phyloP scores from a whole-genome alignment of 164 flowering plant species.

The Chimonanthus salicifolius region DNA sequence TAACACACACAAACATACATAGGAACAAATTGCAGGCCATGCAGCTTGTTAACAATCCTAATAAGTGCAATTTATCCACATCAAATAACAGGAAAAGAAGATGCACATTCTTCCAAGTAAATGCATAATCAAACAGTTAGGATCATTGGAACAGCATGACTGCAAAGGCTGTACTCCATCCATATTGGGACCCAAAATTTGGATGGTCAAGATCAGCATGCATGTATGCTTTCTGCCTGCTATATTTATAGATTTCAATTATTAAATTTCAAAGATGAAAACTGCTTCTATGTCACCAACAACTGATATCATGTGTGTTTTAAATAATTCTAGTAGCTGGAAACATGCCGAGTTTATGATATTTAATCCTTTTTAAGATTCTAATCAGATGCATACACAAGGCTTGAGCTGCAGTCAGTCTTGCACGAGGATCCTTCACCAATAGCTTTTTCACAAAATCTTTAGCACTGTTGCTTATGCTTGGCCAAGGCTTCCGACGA shows the following conservation, averaged over 20 bases:
- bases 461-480: conserved; percentile 76
- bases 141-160: neutral
- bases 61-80: too few relatives aligned
- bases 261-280: neutral
- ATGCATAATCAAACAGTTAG: neutral
- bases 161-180: neutral
- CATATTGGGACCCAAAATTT: neutral
- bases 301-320: neutral
- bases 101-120: too few relatives aligned
- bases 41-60: too few relatives aligned
- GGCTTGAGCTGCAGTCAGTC: conserved; percentile 98
- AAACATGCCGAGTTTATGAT: neutral
- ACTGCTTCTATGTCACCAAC: neutral
- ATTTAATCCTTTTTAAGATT: neutral
- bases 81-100: too few relatives aligned
- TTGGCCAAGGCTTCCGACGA: conserved; percentile 96
- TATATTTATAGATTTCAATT: neutral
- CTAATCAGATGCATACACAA: conserved; percentile 54
- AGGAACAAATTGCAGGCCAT: too few relatives aligned
- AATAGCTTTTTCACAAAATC: conserved; percentile 91
- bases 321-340: neutral
- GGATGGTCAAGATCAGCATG: neutral
- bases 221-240: neutral
- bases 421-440: conserved; percentile 88
- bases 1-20: too few relatives aligned